Conservation (phyloP, 1,139 yeast species). For the Zygosaccharomyces sapae region DNA sequence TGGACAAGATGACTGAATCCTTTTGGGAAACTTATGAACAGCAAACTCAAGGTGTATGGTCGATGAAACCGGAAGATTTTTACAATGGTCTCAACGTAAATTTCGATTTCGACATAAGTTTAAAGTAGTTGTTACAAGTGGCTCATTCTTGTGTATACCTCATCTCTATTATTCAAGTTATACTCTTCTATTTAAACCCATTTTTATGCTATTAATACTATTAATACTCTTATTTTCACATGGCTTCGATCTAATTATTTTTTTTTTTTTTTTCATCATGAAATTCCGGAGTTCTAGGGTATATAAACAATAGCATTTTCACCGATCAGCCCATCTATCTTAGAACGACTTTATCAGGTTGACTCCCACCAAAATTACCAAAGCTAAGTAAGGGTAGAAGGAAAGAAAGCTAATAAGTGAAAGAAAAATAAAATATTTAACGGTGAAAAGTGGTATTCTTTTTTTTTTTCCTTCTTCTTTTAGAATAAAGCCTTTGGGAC, state of each 20-base stretch:
- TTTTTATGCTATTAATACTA: too few species aligned
- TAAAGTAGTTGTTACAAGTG: too few species aligned
- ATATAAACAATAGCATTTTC: slow-evolving; percentile 3
- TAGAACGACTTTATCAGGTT: too few species aligned
- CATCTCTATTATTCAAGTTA: too few species aligned
- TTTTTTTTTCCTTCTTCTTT: background rate
- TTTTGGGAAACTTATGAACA: slow-evolving; percentile 24
- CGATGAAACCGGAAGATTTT: slow-evolving; percentile 21
- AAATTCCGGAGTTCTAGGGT: too few species aligned
- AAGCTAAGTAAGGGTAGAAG: background rate
- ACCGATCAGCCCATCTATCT: background rate
- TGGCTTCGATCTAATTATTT: background rate
- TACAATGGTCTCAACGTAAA: slow-evolving; percentile 4
- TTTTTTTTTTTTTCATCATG: background rate
- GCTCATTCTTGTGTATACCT: too few species aligned
- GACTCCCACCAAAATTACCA: background rate
- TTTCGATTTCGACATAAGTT: slow-evolving; percentile 5
- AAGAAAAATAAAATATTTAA: background rate
- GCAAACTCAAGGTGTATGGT: slow-evolving; percentile 18
- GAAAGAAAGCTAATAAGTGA: background rate
- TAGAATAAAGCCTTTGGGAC: background rate
- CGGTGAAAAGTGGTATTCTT: background rate
- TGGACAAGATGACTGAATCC: slow-evolving; percentile 18
- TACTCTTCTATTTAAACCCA: background rate
- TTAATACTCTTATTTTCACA: background rate